Evolutionary conservation across 129 eudicot species (phyloP), one percentile per base, ranked within the genome.

Genomic region (Flaveria sonorensis): DNA sequence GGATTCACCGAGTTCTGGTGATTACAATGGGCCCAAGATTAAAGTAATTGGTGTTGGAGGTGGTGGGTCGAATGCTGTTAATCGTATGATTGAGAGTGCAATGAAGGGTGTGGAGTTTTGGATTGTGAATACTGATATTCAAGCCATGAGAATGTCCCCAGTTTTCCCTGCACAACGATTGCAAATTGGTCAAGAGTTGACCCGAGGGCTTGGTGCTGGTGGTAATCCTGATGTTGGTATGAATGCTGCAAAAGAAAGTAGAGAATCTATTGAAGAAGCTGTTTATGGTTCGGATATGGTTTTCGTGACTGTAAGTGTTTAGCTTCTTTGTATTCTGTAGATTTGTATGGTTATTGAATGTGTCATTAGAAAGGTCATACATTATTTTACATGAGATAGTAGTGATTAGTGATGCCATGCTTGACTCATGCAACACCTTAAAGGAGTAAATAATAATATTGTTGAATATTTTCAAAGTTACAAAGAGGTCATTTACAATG

Each of bases 131-230:
- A 91, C 98, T 2, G 98, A 94, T 85, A 66, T 91, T 78, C 99
- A 91, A 84, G 93, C 97, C 7, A 77, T 91, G 94, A 86, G 83
- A 60, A 87, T 89, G 87, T 94, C 98, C 8, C 96, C 96, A 4
- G 97, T 91, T 3, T 81, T 79, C 28, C 90, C 87, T 1, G 92
- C 86, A 63, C 79, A 91, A 21, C 85, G 96, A 4, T 78, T 94
- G 88, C 97, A 86, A 68, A 94, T 94, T 43, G 98, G 98, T 48
- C 80, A 84, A 77, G 96, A 94, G 84, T 89, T 91, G 43, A 91
- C 98, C 0, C 88, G 96, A 26, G 98, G 98, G 20, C 93, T 94
- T 68, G 98, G 98, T 74, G 98, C 98, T 10, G 98, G 98, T 85
- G 98, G 98, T 45, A 89, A 94, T 48, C 98, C 98, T 6, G 96